phyloP scores from a whole-genome alignment of 2,329 filamentous ascomycete species.

The Verticillium dahliae region DNA sequence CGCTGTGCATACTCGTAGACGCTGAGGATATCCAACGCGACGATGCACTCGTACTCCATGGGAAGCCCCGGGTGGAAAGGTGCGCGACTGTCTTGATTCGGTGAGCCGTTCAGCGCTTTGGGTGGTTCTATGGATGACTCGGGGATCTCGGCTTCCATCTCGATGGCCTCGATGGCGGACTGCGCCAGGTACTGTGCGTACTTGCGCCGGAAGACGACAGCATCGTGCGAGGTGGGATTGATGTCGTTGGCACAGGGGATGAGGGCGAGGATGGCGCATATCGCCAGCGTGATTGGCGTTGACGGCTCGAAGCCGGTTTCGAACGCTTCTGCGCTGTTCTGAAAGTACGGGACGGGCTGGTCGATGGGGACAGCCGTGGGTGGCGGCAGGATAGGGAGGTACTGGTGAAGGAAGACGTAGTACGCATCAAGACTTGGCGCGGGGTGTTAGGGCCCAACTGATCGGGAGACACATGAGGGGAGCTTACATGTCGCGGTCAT shows the following conservation, averaged over 20 bases:
- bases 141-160: slow-evolving; percentile 38
- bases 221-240: slow-evolving; percentile 27
- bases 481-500: slow-evolving; percentile 32
- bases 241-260: slow-evolving; percentile 36
- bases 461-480: neutral
- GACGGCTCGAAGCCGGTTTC: slow-evolving; percentile 28
- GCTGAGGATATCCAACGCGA: slow-evolving; percentile 40
- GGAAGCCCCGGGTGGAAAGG: slow-evolving; percentile 38
- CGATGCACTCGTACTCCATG: slow-evolving; percentile 37
- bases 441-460: neutral
- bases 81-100: slow-evolving; percentile 21
- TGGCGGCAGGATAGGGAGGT: slow-evolving; percentile 41
- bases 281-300: slow-evolving; percentile 36
- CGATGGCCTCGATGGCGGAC: slow-evolving; percentile 38
- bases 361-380: slow-evolving; percentile 26
- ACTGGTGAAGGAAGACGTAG: slow-evolving; percentile 45
- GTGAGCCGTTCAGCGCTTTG: slow-evolving; percentile 33
- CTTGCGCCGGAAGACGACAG: slow-evolving; percentile 34
- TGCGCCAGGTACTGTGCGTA: slow-evolving; percentile 43
- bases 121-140: slow-evolving; percentile 37
- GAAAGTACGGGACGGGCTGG: slow-evolving; percentile 23
- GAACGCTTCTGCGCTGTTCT: slow-evolving; percentile 26
- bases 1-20: slow-evolving; percentile 47
- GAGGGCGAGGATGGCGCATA: slow-evolving; percentile 40
- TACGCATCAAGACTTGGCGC: slow-evolving; percentile 35